Conservation (phyloP, 1,284 basidiomycete genomes). For the Sanguinoderma infundibulare region DNA sequence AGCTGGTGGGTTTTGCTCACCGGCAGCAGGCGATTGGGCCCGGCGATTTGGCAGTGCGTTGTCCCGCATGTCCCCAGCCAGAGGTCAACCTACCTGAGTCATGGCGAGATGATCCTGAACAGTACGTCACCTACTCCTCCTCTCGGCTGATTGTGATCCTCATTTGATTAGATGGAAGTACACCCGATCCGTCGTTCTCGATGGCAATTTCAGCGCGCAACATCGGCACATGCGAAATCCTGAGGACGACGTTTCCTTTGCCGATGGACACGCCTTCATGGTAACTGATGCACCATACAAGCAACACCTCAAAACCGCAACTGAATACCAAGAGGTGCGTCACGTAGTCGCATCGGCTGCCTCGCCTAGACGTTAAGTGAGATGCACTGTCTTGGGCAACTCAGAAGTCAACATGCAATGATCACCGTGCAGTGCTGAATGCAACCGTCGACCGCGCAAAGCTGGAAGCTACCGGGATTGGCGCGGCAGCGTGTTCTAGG, state of each 20-base stretch:
- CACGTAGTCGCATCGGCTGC: too few species aligned
- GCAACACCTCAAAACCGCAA: neutral
- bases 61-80: slow-evolving; percentile 3
- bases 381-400: too few species aligned
- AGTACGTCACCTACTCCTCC: too few species aligned
- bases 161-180: neutral
- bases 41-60: neutral
- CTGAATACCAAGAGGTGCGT: neutral
- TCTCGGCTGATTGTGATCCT: too few species aligned
- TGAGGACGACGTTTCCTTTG: neutral
- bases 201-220: slow-evolving; percentile 9
- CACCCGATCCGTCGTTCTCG: neutral
- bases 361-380: too few species aligned
- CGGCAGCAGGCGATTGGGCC: neutral
- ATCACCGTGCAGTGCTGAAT: slow-evolving; percentile 12
- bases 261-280: neutral
- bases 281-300: neutral
- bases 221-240: slow-evolving; percentile 5
- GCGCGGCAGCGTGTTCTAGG: slow-evolving; percentile 23
- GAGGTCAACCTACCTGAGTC: neutral
- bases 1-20: neutral
- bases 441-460: slow-evolving; percentile 4
- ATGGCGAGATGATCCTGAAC: neutral
- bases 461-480: slow-evolving; percentile 19
- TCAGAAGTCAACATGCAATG: slow-evolving; percentile 5